These are phyloP conservation scores for Delonix regia DNA, from an alignment of 306 rosid genomes.

Conservation along the genomic window DNA sequence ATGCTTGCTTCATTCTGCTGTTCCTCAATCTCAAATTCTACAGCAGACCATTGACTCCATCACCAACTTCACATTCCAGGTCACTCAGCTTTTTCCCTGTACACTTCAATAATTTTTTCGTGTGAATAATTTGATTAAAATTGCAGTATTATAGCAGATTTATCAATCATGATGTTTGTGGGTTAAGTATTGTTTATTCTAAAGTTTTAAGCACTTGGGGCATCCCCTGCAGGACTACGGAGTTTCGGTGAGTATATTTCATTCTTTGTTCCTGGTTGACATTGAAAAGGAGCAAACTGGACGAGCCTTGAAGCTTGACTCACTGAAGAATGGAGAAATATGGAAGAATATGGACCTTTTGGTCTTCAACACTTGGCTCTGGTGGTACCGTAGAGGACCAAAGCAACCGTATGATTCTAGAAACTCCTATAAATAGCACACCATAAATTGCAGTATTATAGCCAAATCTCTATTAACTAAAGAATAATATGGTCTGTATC, in stretches of 20 bases:
- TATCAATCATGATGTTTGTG: not conserved
- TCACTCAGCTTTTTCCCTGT: not conserved
- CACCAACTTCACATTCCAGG: slow-evolving; percentile 45
- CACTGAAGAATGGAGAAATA: slow-evolving; percentile 52
- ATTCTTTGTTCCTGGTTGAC: slow-evolving; percentile 57
- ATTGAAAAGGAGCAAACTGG: slow-evolving; percentile 58
- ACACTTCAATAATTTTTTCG: too few relatives aligned
- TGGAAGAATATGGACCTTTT: slow-evolving; percentile 72
- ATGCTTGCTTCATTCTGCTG: slow-evolving; percentile 61
- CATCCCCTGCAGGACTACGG: slow-evolving; percentile 52
- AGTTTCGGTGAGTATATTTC: slow-evolving; percentile 50
- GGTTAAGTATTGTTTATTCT: not conserved
- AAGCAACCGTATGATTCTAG: slow-evolving; percentile 57
- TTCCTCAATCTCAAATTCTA: slow-evolving; percentile 38
- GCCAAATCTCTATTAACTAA: too few relatives aligned
- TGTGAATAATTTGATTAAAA: too few relatives aligned
- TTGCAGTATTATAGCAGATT: not conserved
- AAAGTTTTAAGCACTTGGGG: not conserved
- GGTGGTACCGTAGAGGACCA: slow-evolving; percentile 73
- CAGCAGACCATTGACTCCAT: not conserved
- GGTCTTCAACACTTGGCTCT: slow-evolving; percentile 81
- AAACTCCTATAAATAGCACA: not conserved
- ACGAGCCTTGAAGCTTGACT: slow-evolving; percentile 67
- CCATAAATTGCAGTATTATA: too few relatives aligned
- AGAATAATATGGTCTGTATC: not conserved